phyloP scores from a whole-genome alignment of 495 filamentous ascomycete genomes.

The Aspergillus asperescens region DNA sequence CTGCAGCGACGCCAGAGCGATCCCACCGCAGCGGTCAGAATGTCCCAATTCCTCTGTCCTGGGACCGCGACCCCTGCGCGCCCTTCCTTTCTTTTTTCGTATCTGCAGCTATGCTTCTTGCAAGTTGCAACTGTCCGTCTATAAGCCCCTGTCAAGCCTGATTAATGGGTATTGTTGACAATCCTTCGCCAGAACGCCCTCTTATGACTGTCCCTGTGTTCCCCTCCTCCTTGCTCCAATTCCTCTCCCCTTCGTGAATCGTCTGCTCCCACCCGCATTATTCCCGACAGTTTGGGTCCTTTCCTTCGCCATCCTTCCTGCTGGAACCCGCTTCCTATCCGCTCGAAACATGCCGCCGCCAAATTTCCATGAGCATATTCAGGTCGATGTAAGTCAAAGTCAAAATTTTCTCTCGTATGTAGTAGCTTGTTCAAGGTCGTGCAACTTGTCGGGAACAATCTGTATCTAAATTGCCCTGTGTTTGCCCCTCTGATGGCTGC shows the following conservation, averaged over 20 bases:
- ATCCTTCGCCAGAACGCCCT: background rate
- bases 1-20: background rate
- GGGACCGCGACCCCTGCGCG: constrained; percentile 12
- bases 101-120: background rate
- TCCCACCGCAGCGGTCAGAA: constrained; percentile 2
- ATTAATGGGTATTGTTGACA: too few relatives aligned
- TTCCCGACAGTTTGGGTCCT: constrained; percentile 3
- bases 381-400: constrained; percentile 33
- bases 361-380: constrained; percentile 33
- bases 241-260: background rate
- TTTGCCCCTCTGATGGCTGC: background rate
- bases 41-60: constrained; percentile 8
- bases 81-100: constrained; percentile 13
- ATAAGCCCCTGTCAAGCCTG: too few relatives aligned
- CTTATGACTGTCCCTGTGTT: background rate
- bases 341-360: constrained; percentile 29
- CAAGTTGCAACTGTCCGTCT: too few relatives aligned
- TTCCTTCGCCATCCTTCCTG: background rate
- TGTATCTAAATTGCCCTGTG: background rate
- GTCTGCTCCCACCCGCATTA: background rate
- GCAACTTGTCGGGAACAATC: background rate
- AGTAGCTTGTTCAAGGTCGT: background rate
- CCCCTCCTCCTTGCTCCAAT: background rate
- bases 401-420: background rate
- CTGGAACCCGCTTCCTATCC: background rate